A percentile compares a stretch with the other conserved stretches of the same genome.
These are phyloP conservation scores for Glutinoglossum americanum DNA, from an alignment of 495 filamentous ascomycete genomes.

Conservation along the genomic window DNA sequence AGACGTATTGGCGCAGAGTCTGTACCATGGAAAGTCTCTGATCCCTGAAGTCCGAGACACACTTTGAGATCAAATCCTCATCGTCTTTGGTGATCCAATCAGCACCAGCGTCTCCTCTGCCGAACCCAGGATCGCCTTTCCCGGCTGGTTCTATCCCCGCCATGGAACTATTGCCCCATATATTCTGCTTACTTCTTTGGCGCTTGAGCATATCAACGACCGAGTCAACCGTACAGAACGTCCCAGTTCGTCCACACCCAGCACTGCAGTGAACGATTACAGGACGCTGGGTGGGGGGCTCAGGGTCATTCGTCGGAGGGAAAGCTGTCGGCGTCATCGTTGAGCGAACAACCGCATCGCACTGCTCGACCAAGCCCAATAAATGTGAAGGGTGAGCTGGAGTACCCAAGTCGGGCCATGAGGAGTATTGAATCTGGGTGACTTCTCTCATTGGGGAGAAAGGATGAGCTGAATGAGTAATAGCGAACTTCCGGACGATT, in stretches of 20 bases:
- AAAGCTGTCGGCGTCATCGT: conserved; percentile 11
- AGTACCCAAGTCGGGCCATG: conserved; percentile 91
- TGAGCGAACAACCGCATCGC: conserved; percentile 31
- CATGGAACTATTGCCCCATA: conserved; percentile 12
- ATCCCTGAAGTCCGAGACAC: conserved; percentile 69
- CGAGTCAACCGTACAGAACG: conserved; percentile 89
- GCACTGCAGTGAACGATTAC: conserved; percentile 89
- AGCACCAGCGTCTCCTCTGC: conserved; percentile 20
- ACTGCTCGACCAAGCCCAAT: conserved; percentile 68
- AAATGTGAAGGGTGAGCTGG: conserved; percentile 76
- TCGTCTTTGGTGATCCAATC: conserved; percentile 32
- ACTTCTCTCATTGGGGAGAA: conserved; percentile 81
- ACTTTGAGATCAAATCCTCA: conserved; percentile 59
- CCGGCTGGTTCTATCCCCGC: conserved; percentile 2
- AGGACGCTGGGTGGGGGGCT: conserved; percentile 36
- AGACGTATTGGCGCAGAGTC: conserved; percentile 77
- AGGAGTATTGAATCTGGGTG: conserved; percentile 82
- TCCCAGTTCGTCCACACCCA: conserved; percentile 84
- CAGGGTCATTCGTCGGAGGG: conserved; percentile 21
- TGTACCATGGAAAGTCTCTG: conserved; percentile 96
- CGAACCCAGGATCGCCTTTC: conserved; percentile 6
- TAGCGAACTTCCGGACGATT: conserved; percentile 66
- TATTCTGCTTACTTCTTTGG: conserved; percentile 32
- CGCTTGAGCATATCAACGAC: conserved; percentile 85
- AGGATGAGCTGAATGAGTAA: conserved; percentile 54